Evolutionary conservation across 345 rosid genomes (phyloP).

Genomic region (Combretum micranthum): DNA sequence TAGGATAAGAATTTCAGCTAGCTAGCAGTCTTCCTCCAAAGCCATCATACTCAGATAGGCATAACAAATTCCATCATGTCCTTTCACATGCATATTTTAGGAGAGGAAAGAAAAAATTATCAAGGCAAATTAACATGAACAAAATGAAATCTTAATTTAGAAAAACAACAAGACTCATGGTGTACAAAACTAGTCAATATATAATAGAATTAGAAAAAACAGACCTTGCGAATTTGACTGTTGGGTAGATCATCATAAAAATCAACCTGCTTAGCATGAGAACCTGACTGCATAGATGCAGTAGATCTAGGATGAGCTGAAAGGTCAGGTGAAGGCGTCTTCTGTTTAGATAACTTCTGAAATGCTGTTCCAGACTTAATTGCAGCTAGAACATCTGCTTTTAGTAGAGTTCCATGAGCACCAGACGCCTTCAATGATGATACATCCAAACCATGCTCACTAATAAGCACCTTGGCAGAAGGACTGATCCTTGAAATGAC

Average conservation of each 20-base stretch:
- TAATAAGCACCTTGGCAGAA: conserved; percentile 73
- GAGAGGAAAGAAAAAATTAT: no score
- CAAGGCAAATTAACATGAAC: no score
- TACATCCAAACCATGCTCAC: conserved; percentile 70
- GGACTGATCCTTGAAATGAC: conserved; percentile 82
- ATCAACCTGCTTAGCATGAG: conserved; percentile 37
- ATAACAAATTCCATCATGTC: no score
- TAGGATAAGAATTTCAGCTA: no score
- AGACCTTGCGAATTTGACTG: conserved; percentile 97
- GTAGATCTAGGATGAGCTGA: conserved; percentile 28
- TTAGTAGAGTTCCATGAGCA: conserved; percentile 71
- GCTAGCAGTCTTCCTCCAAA: no score
- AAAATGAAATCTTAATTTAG: no score
- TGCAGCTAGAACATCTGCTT: conserved; percentile 77
- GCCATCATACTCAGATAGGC: no score
- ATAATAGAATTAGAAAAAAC: conserved; percentile 2
- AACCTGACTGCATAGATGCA: conserved; percentile 24
- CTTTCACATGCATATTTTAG: no score
- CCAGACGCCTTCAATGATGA: conserved; percentile 80
- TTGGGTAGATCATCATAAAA: conserved; percentile 82
- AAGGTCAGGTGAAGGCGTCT: conserved; percentile 32
- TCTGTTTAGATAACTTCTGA: conserved; percentile 34
- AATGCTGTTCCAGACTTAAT: conserved; percentile 68
- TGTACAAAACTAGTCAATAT: no score
- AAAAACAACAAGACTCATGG: no score